Evolutionary conservation across 2,329 filamentous ascomycete genomes (phyloP).

Genomic region (Fusarium nematophilum): DNA sequence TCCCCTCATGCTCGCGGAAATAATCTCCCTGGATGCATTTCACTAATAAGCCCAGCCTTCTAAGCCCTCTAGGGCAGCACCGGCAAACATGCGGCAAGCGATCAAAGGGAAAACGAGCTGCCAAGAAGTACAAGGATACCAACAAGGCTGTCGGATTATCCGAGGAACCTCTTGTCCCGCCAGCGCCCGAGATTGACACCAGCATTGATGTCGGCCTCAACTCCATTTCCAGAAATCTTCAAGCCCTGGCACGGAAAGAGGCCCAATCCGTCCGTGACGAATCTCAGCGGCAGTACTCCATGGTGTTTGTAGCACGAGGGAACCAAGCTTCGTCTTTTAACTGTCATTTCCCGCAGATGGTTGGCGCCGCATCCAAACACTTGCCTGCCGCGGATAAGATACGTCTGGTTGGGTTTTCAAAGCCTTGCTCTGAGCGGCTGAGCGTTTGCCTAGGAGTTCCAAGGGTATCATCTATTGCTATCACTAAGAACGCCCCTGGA

Average conservation of each 20-base stretch:
- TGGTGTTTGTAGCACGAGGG: constrained; percentile 69
- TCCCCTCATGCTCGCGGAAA: neutral
- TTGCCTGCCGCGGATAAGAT: constrained; percentile 54
- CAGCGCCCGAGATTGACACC: constrained; percentile 62
- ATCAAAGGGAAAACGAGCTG: constrained; percentile 70
- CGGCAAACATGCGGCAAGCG: constrained; percentile 63
- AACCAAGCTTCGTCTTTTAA: constrained; percentile 69
- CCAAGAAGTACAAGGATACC: constrained; percentile 61
- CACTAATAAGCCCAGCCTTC: constrained; percentile 58
- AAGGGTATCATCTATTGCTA: constrained; percentile 72
- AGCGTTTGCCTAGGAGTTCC: constrained; percentile 69
- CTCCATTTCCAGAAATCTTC: constrained; percentile 69
- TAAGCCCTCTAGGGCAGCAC: constrained; percentile 72
- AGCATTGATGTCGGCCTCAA: constrained; percentile 74
- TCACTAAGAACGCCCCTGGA: constrained; percentile 67
- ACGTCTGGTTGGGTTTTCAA: constrained; percentile 72
- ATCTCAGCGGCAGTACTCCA: constrained; percentile 53
- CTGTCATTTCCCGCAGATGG: constrained; percentile 68
- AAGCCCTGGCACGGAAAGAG: constrained; percentile 50
- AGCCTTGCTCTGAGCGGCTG: constrained; percentile 67
- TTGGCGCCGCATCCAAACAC: constrained; percentile 60
- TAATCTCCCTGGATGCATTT: constrained; percentile 1
- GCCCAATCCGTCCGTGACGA: neutral
- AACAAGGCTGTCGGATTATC: constrained; percentile 37
- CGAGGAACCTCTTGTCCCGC: constrained; percentile 47